These are phyloP conservation scores for Leucocoprinus sp. DNA, from an alignment of 768 basidiomycete species.

Conservation along the genomic window DNA sequence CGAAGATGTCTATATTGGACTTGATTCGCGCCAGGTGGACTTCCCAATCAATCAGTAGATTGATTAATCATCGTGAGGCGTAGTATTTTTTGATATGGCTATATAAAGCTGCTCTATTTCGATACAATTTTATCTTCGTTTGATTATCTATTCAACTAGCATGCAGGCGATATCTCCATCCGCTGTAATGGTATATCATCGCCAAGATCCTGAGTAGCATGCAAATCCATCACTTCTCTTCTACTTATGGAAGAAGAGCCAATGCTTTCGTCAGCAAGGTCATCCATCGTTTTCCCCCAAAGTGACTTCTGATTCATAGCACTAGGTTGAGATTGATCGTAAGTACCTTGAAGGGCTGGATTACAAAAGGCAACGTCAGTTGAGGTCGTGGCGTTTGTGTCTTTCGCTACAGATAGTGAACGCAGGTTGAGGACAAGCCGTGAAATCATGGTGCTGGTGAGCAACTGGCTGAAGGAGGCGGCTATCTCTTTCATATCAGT, in stretches of 20 bases:
- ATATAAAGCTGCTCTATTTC: too few relatives aligned
- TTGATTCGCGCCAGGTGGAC: too few relatives aligned
- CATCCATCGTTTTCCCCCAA: neutral
- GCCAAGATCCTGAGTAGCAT: neutral
- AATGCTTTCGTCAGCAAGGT: neutral
- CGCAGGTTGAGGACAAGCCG: slow-evolving; percentile 25
- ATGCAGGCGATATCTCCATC: neutral
- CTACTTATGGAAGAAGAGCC: neutral
- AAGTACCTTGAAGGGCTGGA: neutral
- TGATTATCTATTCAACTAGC: too few relatives aligned
- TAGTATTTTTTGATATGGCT: too few relatives aligned
- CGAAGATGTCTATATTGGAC: too few relatives aligned
- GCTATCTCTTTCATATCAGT: slow-evolving; percentile 23
- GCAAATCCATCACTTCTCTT: neutral
- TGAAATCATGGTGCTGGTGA: slow-evolving; percentile 22
- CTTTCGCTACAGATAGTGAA: slow-evolving; percentile 2
- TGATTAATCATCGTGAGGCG: too few relatives aligned
- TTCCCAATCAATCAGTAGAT: too few relatives aligned
- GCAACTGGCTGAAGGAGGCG: slow-evolving; percentile 23
- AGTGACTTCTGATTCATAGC: neutral
- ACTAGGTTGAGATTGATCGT: neutral
- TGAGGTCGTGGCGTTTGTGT: neutral
- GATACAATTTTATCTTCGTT: too few relatives aligned
- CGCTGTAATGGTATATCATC: neutral
- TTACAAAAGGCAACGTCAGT: neutral